These are phyloP conservation scores for Verbena officinalis DNA, from an alignment of 257 asterid genomes.

Conservation along the genomic window DNA sequence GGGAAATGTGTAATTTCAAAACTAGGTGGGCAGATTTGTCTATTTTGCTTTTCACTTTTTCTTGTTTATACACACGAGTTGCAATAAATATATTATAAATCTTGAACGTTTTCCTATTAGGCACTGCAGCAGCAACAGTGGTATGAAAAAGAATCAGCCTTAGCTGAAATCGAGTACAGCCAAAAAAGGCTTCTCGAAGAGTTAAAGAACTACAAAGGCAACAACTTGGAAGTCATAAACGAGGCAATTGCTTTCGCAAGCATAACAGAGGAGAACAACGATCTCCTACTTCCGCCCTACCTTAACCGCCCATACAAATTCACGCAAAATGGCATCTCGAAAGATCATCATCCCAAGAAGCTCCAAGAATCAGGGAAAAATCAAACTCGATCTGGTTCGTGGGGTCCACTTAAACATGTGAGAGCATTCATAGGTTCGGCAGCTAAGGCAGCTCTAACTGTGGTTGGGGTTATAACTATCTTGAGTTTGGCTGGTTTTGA, in stretches of 20 bases:
- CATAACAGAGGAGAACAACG: constrained; percentile 55
- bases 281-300: constrained; percentile 72
- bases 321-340: constrained; percentile 41
- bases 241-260: constrained; percentile 70
- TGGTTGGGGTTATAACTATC: constrained; percentile 53
- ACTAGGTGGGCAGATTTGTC: too few relatives aligned
- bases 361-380: constrained; percentile 21
- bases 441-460: constrained; percentile 52
- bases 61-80: too few relatives aligned
- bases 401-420: constrained; percentile 30
- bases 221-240: constrained; percentile 53
- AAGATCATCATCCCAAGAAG: neutral
- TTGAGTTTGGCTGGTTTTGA: constrained; percentile 65
- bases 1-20: too few relatives aligned
- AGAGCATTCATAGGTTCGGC: constrained; percentile 38
- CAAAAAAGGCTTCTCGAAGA: constrained; percentile 52
- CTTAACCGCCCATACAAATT: constrained; percentile 47
- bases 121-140: constrained; percentile 58
- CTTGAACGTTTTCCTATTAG: neutral
- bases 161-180: constrained; percentile 53
- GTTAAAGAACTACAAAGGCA: constrained; percentile 61
- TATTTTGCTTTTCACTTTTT: too few relatives aligned
- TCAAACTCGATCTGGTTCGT: constrained; percentile 21
- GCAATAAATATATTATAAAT: neutral
- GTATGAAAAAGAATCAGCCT: constrained; percentile 61